Evolutionary conservation across 1,284 basidiomycete genomes (phyloP).

Genomic region (Trichosporon sp.): DNA sequence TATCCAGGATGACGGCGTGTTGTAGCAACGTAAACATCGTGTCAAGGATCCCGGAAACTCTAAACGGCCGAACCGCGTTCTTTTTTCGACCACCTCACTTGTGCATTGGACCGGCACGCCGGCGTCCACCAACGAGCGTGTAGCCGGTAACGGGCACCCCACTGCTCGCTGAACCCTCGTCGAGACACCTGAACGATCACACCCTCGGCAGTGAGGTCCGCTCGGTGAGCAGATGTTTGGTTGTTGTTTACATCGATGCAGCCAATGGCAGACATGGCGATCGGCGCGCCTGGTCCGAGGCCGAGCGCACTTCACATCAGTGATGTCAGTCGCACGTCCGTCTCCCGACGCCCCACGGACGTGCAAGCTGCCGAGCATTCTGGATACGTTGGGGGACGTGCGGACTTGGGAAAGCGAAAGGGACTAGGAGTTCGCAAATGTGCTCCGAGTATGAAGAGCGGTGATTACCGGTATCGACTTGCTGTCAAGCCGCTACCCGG

Average conservation of each 20-base stretch:
- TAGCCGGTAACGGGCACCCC: neutral
- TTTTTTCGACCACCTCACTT: neutral
- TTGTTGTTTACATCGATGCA: too few species aligned
- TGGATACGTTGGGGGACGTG: too few species aligned
- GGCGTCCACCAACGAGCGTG: neutral
- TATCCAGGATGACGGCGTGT: neutral
- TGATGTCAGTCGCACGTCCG: too few species aligned
- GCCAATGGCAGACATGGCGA: neutral
- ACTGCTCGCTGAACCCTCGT: neutral
- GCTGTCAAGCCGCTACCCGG: too few species aligned
- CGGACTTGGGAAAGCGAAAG: too few species aligned
- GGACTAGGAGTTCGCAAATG: too few species aligned
- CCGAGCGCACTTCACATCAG: too few species aligned
- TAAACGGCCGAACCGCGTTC: neutral
- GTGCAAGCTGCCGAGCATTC: too few species aligned
- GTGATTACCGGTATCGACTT: too few species aligned
- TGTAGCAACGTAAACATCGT: neutral
- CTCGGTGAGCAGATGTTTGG: neutral
- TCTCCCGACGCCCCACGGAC: too few species aligned
- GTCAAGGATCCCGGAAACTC: slow-evolving; percentile 1
- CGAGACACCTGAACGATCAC: neutral
- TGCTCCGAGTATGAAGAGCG: too few species aligned
- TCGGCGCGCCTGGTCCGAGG: neutral
- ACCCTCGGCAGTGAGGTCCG: neutral
- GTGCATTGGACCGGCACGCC: neutral